Percentiles rank a stretch among this genome's conserved stretches.
Conservation (phyloP, 192 early-diverging fungal genomes). For the Funneliformis geosporum region DNA sequence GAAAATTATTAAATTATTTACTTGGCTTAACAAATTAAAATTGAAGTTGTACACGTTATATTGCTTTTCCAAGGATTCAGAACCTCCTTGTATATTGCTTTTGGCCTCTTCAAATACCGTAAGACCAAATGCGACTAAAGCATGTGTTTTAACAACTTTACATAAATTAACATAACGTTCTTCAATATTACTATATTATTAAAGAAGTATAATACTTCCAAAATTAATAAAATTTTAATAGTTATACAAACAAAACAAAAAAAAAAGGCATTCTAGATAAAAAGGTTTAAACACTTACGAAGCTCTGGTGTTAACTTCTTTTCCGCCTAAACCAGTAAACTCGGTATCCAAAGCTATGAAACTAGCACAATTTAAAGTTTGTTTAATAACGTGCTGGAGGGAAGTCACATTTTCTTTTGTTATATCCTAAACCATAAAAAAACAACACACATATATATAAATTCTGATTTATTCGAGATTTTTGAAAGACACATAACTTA, state of each 20-base stretch:
- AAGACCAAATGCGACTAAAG: slow-evolving; percentile 85
- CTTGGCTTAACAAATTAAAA: slow-evolving; percentile 47
- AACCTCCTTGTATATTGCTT: background rate
- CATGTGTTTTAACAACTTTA: slow-evolving; percentile 71
- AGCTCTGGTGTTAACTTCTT: slow-evolving; percentile 38
- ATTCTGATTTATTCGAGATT: background rate
- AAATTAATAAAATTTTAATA: slow-evolving; percentile 34
- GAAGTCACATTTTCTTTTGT: slow-evolving; percentile 61
- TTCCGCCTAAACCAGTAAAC: slow-evolving; percentile 79
- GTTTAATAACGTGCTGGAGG: slow-evolving; percentile 49
- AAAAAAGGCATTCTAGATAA: slow-evolving; percentile 36
- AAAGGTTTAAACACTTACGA: slow-evolving; percentile 35
- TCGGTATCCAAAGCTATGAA: slow-evolving; percentile 91
- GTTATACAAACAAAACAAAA: slow-evolving; percentile 39
- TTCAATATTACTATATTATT: slow-evolving; percentile 65
- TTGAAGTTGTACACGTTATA: slow-evolving; percentile 65
- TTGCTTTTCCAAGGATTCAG: slow-evolving; percentile 8
- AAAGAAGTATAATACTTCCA: background rate
- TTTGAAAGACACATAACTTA: background rate
- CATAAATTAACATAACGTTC: slow-evolving; percentile 78
- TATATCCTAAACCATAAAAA: slow-evolving; percentile 54
- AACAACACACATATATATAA: background rate
- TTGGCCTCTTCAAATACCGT: slow-evolving; percentile 56
- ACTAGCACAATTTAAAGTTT: slow-evolving; percentile 52
- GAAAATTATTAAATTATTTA: slow-evolving; percentile 10